Percentiles rank a stretch among this genome's conserved stretches.
Evolutionary conservation across 2,329 filamentous ascomycete species (phyloP).

Genomic region (Rhexocercosporidium sp.): DNA sequence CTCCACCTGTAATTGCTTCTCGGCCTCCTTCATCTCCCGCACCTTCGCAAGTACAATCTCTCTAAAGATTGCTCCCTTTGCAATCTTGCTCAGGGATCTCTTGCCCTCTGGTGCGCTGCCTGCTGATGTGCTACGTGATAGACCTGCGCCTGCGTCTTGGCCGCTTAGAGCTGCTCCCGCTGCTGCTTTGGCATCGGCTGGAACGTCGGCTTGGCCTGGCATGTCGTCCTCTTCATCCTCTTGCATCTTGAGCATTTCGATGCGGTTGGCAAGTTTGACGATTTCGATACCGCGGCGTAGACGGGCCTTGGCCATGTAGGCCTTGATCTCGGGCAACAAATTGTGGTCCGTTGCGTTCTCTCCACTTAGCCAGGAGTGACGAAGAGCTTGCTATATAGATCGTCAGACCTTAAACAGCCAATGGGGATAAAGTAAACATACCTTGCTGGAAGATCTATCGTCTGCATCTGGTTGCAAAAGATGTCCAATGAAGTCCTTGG

Average conservation of each 20-base stretch:
- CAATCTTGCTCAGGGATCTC: conserved; percentile 53
- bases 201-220: conserved; percentile 64
- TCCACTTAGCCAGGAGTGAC: conserved; percentile 88
- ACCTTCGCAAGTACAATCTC: conserved; percentile 96
- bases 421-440: conserved; percentile 46
- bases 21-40: conserved; percentile 82
- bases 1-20: conserved; percentile 75
- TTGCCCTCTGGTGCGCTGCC: conserved; percentile 40
- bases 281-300: conserved; percentile 94
- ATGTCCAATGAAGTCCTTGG: conserved; percentile 88
- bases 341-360: conserved; percentile 94
- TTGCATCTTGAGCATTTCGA: conserved; percentile 91
- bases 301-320: conserved; percentile 89
- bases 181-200: conserved; percentile 60
- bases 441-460: conserved; percentile 78
- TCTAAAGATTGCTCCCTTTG: conserved; percentile 80
- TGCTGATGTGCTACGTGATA: conserved; percentile 21
- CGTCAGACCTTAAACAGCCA: conserved; percentile 22
- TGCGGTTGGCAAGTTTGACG: conserved; percentile 94
- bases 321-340: conserved; percentile 94
- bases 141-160: conserved; percentile 21
- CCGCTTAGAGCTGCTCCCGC: conserved; percentile 51
- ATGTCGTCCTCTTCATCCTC: conserved; percentile 86
- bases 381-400: conserved; percentile 69
- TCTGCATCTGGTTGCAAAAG: conserved; percentile 81